A percentile compares a stretch with the other conserved stretches of the same genome.
Evolutionary conservation across 2,329 filamentous ascomycete species (phyloP).

Genomic region (Amauroascus verrucosus): DNA sequence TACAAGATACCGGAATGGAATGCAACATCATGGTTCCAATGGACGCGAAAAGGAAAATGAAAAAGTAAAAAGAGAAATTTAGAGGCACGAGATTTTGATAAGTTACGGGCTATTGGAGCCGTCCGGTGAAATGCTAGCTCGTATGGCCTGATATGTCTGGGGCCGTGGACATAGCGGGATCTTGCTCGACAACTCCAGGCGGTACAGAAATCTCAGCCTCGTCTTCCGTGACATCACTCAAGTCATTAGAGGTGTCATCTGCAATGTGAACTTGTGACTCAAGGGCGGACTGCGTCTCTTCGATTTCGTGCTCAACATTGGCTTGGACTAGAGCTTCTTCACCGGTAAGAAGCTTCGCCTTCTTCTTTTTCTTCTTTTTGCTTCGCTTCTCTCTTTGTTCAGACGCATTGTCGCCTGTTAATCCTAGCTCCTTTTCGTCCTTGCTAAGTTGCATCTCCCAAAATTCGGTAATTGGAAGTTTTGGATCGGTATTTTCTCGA

Average conservation of each 20-base stretch:
- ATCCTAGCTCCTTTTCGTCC: constrained; percentile 8
- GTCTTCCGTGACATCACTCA: constrained; percentile 7
- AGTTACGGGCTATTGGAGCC: neutral
- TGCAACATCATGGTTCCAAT: too few relatives aligned
- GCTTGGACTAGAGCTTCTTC: neutral
- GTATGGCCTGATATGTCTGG: neutral
- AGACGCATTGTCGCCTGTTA: neutral
- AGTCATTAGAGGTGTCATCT: neutral
- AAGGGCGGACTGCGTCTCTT: neutral
- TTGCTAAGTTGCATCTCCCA: constrained; percentile 5
- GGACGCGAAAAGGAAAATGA: too few relatives aligned
- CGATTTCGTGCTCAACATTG: neutral
- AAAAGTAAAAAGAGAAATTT: too few relatives aligned
- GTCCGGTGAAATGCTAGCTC: neutral
- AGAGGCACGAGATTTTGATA: too few relatives aligned
- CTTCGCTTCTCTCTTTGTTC: neutral
- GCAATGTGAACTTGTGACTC: neutral
- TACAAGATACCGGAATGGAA: too few relatives aligned
- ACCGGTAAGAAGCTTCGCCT: neutral
- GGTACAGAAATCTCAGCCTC: neutral
- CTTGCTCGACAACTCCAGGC: neutral
- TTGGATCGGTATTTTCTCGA: neutral
- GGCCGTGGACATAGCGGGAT: neutral
- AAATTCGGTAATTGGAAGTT: constrained; percentile 2
- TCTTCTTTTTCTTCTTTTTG: neutral